Base-by-base conservation (phyloP, 2,329 filamentous ascomycete genomes). In the Fusarium nygamai region DNA sequence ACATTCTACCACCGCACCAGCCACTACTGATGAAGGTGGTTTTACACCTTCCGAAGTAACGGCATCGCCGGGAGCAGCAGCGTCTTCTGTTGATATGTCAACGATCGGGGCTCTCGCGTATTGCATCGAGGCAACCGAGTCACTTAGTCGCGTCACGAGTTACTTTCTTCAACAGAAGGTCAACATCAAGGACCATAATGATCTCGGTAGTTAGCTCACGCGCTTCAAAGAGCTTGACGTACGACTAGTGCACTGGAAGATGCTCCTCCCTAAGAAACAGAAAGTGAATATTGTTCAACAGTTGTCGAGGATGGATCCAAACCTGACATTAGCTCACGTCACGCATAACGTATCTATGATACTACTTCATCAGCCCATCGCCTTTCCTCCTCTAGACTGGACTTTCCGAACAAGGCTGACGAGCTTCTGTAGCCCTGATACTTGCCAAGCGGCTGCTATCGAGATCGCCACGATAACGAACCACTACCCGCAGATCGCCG, bases 311-410 rank as follows among this genome's bases (percentile, higher is more conserved):
- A 67, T 75, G 66, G 86, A 88, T 60, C 86, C 86, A 0, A 88
- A 87, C 58, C 78, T 87, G 20, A 87, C 86, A 0, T 74, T 87
- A 5, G 85, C 86, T 0, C 85, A 88, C 54, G 80, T 86, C 14
- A 87, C 84, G 0, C 86, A 88, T 61, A 87, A 87, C 67, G 83
- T 85, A 1, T 85, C 85, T 1, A 86, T 86, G 78, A 86, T 88
- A 29, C 78, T 87, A 0, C 79, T 88, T 0, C 86, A 87, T 63
- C 86, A 88, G 48, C 78, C 79, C 9, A 86, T 88, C 27, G 86
- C 85, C 0, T 87, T 85, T 61, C 85, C 85, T 0, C 72, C 22
- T 11, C 77, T 74, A 8, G 66, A 68, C 82, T 79, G 80, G 75
- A 71, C 48, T 66, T 61, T 64, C 19, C 72, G 62, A 80, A 57